phyloP scores from a whole-genome alignment of 148 eudicot species.

The Mesembryanthemum crystallinum region DNA sequence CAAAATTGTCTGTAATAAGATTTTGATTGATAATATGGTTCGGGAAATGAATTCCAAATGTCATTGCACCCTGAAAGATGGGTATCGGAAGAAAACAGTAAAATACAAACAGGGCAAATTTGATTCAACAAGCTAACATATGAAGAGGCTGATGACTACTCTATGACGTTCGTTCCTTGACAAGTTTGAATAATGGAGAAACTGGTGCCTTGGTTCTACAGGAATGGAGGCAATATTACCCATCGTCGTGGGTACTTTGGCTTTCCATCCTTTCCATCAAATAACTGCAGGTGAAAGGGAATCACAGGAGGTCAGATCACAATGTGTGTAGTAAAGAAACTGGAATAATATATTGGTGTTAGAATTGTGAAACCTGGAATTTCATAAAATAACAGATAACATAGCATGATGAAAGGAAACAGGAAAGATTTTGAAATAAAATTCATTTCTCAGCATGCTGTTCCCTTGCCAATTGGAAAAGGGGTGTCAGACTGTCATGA shows the following conservation, averaged over 20 bases:
- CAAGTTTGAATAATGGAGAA: background rate
- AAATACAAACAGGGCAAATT: background rate
- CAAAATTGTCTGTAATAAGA: background rate
- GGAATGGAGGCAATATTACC: slow-evolving; percentile 95
- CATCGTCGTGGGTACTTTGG: slow-evolving; percentile 95
- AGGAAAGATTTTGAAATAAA: background rate
- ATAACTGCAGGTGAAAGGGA: slow-evolving; percentile 53
- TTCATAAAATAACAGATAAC: background rate
- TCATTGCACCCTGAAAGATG: background rate
- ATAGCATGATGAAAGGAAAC: background rate
- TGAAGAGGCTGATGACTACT: background rate
- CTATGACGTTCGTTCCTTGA: background rate
- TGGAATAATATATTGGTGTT: background rate
- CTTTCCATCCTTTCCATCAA: slow-evolving; percentile 91
- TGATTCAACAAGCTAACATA: slow-evolving; percentile 10
- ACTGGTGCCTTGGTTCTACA: slow-evolving; percentile 35
- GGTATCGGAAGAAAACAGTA: slow-evolving; percentile 1
- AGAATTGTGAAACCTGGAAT: background rate
- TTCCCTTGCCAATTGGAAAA: background rate
- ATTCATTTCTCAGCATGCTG: background rate
- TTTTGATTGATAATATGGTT: background rate
- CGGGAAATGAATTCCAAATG: background rate
- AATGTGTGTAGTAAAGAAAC: background rate
- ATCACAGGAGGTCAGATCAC: slow-evolving; percentile 5
- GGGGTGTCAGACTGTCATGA: background rate